A percentile compares a stretch with the other conserved stretches of the same genome.
Evolutionary conservation across 768 basidiomycete species (phyloP).

Genomic region (Amanita exitialis): DNA sequence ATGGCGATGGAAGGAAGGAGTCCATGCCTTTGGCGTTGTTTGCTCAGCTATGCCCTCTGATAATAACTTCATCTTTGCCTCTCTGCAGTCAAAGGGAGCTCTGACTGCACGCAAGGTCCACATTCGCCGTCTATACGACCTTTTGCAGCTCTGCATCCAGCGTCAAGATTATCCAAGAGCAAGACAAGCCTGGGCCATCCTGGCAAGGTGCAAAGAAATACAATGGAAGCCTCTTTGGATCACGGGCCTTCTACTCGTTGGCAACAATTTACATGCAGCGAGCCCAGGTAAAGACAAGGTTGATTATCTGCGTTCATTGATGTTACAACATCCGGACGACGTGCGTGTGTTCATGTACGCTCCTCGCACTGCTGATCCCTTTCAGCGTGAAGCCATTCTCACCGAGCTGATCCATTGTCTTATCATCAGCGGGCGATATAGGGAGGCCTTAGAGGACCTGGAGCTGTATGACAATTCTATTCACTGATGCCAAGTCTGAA

Average conservation of each 20-base stretch:
- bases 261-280: constrained; percentile 18
- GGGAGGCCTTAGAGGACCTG: constrained; percentile 74
- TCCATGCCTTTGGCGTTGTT: constrained; percentile 21
- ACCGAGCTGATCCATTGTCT: constrained; percentile 66
- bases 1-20: constrained; percentile 20
- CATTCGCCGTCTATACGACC: constrained; percentile 63
- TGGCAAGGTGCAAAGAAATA: constrained; percentile 69
- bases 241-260: constrained; percentile 49
- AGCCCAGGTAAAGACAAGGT: constrained; percentile 26
- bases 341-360: constrained; percentile 28
- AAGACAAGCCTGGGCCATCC: constrained; percentile 60
- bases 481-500: constrained; percentile 1
- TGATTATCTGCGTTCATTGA: constrained; percentile 59
- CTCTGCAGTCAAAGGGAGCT: constrained; percentile 37
- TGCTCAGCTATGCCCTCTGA: constrained; percentile 18
- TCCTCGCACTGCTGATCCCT: neutral
- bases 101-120: constrained; percentile 57
- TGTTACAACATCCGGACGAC: constrained; percentile 58
- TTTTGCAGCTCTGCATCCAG: constrained; percentile 63
- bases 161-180: constrained; percentile 57
- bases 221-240: constrained; percentile 68
- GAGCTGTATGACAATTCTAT: constrained; percentile 53
- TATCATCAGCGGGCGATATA: constrained; percentile 44
- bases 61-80: constrained; percentile 50
- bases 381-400: constrained; percentile 64